Base-by-base conservation (phyloP, 2,329 filamentous ascomycete species). In the Fusarium zealandicum region DNA sequence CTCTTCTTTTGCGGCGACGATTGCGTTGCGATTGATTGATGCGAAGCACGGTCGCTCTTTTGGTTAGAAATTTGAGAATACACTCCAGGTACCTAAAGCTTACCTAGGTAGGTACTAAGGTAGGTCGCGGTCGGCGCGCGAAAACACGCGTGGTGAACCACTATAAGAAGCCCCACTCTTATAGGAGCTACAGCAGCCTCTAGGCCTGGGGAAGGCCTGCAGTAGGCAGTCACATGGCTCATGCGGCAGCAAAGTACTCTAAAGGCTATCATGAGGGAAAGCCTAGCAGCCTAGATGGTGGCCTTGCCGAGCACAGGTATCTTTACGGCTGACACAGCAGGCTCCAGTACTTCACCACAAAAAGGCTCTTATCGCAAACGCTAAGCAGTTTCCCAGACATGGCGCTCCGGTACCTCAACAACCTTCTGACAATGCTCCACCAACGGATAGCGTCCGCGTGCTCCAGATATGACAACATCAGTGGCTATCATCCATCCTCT, bases 391-490 rank as follows among this genome's bases (percentile, higher is more conserved):
- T 25, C n/a, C n/a, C 5, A 28, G n/a, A 35, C 18, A 28, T 28
- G 30, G 25, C 32, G 20, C 20, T 18, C 12, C 20, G 32, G 32
- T 55, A 65, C 61, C 35, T 51, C 2, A 13, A 18, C 12, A 13
- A 30, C 39, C 40, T 49, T 49, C 54, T 38, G 47, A 38, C 51
- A 54, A 14, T 53, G 51, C 60, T 54, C 62, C 41, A 52, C 65
- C 46, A 54, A 20, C 54, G 13, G 63, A 65, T 61, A 67, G 54
- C 51, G 56, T 49, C 59, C 61, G 61, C 61, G 63, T 67, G 65
- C 61, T 51, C 22, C 22, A 39, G 60, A 52, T 59, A 63, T 61
- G 57, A 68, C 64, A 65, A 68, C 65, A 66, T 66, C 65, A 62
- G 68, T 65, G 11, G 65, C 53, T 59, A 51, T 54, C 51, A 32